A percentile compares a stretch with the other conserved stretches of the same genome.
Evolutionary conservation across 768 basidiomycete species (phyloP).

Genomic region (Naematelia aurantialba): DNA sequence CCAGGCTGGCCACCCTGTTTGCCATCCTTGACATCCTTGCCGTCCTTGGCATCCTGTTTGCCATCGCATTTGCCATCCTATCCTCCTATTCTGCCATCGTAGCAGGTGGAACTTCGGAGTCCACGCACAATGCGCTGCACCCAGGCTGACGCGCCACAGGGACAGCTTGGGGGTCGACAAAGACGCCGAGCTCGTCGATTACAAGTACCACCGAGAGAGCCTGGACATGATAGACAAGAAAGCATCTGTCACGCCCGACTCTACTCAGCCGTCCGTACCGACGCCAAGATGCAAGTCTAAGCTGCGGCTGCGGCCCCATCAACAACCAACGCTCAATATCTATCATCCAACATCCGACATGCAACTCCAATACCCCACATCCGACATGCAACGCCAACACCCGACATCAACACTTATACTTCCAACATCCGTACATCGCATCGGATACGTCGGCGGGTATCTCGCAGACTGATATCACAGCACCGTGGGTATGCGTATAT

Average conservation of each 20-base stretch:
- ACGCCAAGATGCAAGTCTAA: not conserved
- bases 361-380: too few species aligned
- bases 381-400: too few species aligned
- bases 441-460: not conserved
- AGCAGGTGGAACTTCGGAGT: too few species aligned
- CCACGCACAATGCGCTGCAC: too few species aligned
- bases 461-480: not conserved
- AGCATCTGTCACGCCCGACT: not conserved
- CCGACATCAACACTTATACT: conserved; percentile 5
- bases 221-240: not conserved
- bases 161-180: conserved; percentile 19
- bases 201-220: not conserved
- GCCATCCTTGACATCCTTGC: not conserved
- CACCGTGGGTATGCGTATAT: not conserved
- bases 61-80: too few species aligned
- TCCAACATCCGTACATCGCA: not conserved
- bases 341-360: too few species aligned
- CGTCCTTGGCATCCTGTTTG: too few species aligned
- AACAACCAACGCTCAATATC: too few species aligned
- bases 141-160: too few species aligned
- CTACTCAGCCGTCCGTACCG: not conserved
- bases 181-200: too few species aligned
- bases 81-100: too few species aligned
- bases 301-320: too few species aligned
- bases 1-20: not conserved